Evolutionary conservation across 2,329 filamentous ascomycete species (phyloP).

Genomic region (Didymella exigua): DNA sequence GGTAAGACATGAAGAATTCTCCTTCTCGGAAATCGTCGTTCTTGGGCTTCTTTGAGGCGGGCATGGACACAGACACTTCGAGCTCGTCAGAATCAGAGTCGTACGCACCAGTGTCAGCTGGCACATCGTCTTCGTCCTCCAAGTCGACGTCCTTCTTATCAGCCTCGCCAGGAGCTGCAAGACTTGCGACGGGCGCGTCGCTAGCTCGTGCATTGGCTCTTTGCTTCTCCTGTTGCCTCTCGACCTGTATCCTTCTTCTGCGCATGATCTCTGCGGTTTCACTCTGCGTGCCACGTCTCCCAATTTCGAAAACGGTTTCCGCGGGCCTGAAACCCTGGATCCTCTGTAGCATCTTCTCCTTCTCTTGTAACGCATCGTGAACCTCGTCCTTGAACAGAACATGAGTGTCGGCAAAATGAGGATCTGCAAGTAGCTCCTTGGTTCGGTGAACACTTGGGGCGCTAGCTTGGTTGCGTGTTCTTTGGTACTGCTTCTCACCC

Average conservation of each 20-base stretch:
- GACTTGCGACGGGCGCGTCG: constrained; percentile 14
- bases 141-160: constrained; percentile 35
- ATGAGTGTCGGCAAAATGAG: constrained; percentile 76
- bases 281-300: constrained; percentile 66
- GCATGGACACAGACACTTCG: constrained; percentile 57
- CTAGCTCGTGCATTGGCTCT: constrained; percentile 47
- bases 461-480: constrained; percentile 88
- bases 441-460: constrained; percentile 87
- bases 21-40: constrained; percentile 73
- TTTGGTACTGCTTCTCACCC: constrained; percentile 90
- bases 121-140: constrained; percentile 45
- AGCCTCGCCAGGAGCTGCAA: constrained; percentile 13
- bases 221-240: constrained; percentile 57
- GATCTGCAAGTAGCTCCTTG: constrained; percentile 74
- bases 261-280: constrained; percentile 79
- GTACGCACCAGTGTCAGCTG: constrained; percentile 40
- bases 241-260: constrained; percentile 71
- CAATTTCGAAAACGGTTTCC: constrained; percentile 97
- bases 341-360: constrained; percentile 84
- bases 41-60: constrained; percentile 37
- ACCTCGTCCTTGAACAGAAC: constrained; percentile 70
- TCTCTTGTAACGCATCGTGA: constrained; percentile 68
- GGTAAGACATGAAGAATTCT: constrained; percentile 97
- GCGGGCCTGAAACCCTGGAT: constrained; percentile 87
- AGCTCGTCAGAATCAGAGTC: constrained; percentile 60